phyloP scores from a whole-genome alignment of 805 yeast species.

The Schwanniomyces vanrijiae region DNA sequence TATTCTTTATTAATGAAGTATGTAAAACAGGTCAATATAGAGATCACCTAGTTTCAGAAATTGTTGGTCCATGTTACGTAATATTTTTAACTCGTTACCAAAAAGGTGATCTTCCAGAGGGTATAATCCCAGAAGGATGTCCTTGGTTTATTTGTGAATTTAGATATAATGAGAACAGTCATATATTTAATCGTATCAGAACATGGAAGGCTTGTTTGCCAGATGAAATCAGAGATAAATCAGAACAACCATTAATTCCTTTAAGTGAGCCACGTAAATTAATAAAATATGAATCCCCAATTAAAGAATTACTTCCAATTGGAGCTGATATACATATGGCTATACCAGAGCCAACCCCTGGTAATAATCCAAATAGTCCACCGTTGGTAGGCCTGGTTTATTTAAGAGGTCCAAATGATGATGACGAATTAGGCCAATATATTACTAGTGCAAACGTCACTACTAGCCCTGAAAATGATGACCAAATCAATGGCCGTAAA shows the following conservation, averaged over 20 bases:
- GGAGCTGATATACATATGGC: conserved; percentile 73
- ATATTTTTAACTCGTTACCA: conserved; percentile 92
- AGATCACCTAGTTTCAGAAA: conserved; percentile 86
- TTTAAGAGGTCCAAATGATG: conserved; percentile 67
- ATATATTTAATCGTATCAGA: conserved; percentile 88
- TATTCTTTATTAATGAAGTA: conserved; percentile 92
- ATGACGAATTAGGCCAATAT: conserved; percentile 83
- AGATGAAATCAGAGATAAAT: conserved; percentile 86
- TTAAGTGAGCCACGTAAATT: conserved; percentile 64
- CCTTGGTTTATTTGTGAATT: conserved; percentile 93
- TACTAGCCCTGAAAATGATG: conserved; percentile 40
- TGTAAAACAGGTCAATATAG: conserved; percentile 96
- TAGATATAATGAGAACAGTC: conserved; percentile 88
- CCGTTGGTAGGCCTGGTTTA: conserved; percentile 94
- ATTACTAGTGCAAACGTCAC: conserved; percentile 40
- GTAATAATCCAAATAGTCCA: conserved; percentile 79
- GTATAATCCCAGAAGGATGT: conserved; percentile 63
- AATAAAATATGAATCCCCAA: conserved; percentile 80
- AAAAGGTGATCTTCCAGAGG: conserved; percentile 83
- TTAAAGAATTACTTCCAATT: conserved; percentile 72
- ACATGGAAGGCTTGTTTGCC: conserved; percentile 99
- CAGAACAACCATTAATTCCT: conserved; percentile 74
- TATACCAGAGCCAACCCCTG: conserved; percentile 79
- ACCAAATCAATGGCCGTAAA: conserved; percentile 30
- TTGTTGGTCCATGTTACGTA: conserved; percentile 91